Conservation (phyloP, 495 filamentous ascomycete genomes). For the Chaetomium fimeti region DNA sequence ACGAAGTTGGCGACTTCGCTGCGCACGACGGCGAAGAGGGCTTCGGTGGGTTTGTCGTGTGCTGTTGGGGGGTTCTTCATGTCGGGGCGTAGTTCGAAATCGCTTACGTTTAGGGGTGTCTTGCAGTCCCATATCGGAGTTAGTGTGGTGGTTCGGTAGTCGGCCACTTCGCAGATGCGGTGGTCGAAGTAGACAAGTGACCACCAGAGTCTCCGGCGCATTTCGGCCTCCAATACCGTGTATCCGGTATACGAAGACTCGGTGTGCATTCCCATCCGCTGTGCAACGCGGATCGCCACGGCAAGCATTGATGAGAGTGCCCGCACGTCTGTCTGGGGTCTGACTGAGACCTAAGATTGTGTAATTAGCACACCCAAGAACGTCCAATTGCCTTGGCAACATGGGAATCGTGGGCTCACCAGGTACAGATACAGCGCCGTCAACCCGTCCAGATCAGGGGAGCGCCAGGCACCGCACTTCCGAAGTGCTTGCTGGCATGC, state of each 20-base stretch:
- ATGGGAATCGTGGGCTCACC: neutral
- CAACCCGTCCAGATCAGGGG: neutral
- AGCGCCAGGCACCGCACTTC: neutral
- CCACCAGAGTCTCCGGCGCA: neutral
- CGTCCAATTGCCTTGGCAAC: neutral
- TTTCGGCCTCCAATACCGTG: neutral
- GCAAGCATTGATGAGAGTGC: neutral
- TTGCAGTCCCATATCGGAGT: neutral
- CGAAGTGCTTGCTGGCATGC: neutral
- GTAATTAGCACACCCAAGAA: too few relatives aligned
- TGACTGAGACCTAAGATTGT: neutral
- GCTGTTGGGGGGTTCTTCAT: neutral
- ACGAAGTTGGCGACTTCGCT: neutral
- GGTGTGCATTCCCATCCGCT: neutral
- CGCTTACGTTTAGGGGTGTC: neutral
- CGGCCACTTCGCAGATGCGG: neutral
- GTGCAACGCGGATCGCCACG: neutral
- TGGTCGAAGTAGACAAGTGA: neutral
- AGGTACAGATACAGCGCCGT: neutral
- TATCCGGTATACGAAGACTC: neutral
- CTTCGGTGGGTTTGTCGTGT: neutral
- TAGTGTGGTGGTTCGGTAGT: neutral
- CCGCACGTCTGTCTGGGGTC: neutral
- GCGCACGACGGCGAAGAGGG: neutral
- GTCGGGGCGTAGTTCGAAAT: neutral